Evolutionary conservation across 2,329 filamentous ascomycete genomes (phyloP).

Genomic region (Xylariaceae sp.): DNA sequence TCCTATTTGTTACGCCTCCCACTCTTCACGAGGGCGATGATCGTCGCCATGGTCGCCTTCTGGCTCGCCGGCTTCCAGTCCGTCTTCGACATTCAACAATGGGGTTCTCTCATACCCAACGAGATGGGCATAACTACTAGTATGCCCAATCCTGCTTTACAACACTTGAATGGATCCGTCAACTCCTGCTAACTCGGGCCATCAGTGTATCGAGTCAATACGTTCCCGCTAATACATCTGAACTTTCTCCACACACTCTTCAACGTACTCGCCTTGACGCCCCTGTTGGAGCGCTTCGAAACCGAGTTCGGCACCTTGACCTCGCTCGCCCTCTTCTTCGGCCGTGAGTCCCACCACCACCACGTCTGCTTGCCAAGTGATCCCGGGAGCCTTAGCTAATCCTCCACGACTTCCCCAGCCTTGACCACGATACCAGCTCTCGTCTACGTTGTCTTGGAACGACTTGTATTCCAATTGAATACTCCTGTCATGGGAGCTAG

Average conservation of each 20-base stretch:
- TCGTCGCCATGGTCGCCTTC: conserved; percentile 64
- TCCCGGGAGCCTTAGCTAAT: conserved; percentile 16
- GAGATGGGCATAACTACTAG: conserved; percentile 60
- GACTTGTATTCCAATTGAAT: conserved; percentile 67
- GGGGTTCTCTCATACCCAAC: conserved; percentile 76
- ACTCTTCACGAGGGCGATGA: conserved; percentile 73
- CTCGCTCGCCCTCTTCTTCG: conserved; percentile 82
- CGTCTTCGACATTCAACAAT: conserved; percentile 69
- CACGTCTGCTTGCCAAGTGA: not conserved
- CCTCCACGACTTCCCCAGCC: conserved; percentile 44
- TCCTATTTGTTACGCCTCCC: conserved; percentile 84
- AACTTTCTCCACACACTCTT: conserved; percentile 77
- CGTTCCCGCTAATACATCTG: conserved; percentile 82
- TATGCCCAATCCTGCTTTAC: not conserved
- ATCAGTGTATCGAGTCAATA: conserved; percentile 87
- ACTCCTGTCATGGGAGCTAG: conserved; percentile 78
- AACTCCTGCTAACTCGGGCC: not conserved
- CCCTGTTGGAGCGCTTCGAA: conserved; percentile 93
- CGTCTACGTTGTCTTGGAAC: conserved; percentile 77
- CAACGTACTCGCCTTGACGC: conserved; percentile 77
- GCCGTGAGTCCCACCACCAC: conserved; percentile 61
- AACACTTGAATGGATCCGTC: not conserved
- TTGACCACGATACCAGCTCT: conserved; percentile 79
- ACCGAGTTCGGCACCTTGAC: conserved; percentile 87
- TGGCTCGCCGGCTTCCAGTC: conserved; percentile 69